Evolutionary conservation across 305 asterid genomes (phyloP), one percentile per base, ranked within the genome.

Genomic region (Solanum aculeatissimum): DNA sequence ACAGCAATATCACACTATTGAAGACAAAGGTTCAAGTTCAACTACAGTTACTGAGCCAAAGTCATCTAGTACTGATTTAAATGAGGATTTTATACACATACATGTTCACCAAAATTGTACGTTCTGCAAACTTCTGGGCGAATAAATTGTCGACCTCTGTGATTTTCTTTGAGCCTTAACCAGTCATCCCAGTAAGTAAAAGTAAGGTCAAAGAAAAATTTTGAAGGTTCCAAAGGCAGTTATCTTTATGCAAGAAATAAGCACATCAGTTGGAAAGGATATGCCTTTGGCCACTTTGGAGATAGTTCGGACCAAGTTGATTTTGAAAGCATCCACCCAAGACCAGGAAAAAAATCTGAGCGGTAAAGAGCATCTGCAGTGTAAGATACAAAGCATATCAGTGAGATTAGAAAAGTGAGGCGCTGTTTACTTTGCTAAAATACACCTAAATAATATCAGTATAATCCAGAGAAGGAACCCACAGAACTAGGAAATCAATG

Each of bases 221-320:
- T 84, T 84, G 75, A 27, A 45, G 63, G 21, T 43, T 62, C 74
- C 78, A 83, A 60, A 88, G 66, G 49, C 19, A 74, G 0, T 55
- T 27, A 49, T 27, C n/a, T 38, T 42, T 51, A 82, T 38, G 65
- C 18, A 78, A 58, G n/a, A 60, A 81, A 83, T 65, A 80, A 60
- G 45, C 51, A 72, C 57, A 66, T 72, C 82, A 83, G 84, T 53
- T 84, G 18, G 85, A 65, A 91, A 97, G 99, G 99, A 97, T 97
- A 97, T 95, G 99, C 99, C 86, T 97, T 97, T n/a, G 99, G 99
- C 99, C 99, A 97, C 91, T 97, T 97, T 63, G 99, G 98, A 85
- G 99, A 95, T 87, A 97, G 87, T 88, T 97, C 99, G 85, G 94
- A 94, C 99, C 99, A 97, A 32, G 91, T 94, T 86, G 98, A 92